Conservation (phyloP, 768 basidiomycete species). For the Tricholoma terreum region DNA sequence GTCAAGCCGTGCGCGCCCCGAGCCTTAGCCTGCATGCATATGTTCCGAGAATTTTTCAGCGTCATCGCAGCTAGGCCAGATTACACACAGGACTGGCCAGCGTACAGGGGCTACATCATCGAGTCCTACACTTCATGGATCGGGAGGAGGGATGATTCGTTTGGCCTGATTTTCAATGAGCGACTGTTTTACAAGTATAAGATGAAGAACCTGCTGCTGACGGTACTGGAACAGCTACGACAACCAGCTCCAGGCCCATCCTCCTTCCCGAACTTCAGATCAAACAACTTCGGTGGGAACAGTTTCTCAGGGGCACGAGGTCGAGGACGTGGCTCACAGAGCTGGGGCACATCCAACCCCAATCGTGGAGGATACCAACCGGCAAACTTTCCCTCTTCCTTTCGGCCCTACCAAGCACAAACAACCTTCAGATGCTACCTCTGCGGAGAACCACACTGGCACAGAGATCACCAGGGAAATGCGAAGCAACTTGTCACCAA, state of each 20-base stretch:
- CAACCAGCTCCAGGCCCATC: background rate
- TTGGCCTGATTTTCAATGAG: background rate
- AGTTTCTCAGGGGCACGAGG: background rate
- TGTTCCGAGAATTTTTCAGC: too few relatives aligned
- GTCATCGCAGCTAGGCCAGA: too few relatives aligned
- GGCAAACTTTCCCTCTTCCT: background rate
- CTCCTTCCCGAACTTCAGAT: background rate
- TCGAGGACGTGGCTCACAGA: background rate
- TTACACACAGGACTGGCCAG: too few relatives aligned
- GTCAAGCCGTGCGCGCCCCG: too few relatives aligned
- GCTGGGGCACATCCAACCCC: background rate
- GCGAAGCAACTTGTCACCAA: background rate
- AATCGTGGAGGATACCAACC: too few relatives aligned
- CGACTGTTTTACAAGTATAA: background rate
- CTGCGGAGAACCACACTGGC: too few relatives aligned
- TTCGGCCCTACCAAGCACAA: background rate
- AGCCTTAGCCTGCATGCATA: too few relatives aligned
- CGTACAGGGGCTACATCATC: too few relatives aligned
- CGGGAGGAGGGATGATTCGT: background rate
- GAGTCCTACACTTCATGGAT: too few relatives aligned
- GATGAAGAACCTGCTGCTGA: background rate
- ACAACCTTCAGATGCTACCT: background rate
- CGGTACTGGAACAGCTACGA: too few relatives aligned
- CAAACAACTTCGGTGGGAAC: too few relatives aligned
- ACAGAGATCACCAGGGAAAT: background rate